These are phyloP conservation scores for Tylopilus orsonianus DNA, from an alignment of 1,284 basidiomycete species.

Conservation along the genomic window DNA sequence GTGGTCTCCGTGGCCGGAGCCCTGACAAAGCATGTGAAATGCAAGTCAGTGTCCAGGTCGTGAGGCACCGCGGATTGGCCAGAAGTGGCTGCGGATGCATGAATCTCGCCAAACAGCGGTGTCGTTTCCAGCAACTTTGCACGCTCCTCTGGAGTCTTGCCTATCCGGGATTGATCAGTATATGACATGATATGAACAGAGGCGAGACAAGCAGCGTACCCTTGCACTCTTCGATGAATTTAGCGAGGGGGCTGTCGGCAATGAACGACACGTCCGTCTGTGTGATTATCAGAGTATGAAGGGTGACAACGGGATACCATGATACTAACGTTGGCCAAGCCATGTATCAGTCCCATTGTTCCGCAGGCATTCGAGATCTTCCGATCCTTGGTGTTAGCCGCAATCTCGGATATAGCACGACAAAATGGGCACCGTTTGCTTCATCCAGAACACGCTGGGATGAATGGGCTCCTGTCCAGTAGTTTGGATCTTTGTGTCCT, in stretches of 20 bases:
- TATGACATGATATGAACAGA: background rate
- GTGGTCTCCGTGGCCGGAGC: constrained; percentile 44
- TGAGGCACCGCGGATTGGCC: constrained; percentile 65
- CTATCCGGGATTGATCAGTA: constrained; percentile 39
- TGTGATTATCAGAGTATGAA: constrained; percentile 2
- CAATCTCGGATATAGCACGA: background rate
- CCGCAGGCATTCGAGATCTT: constrained; percentile 89
- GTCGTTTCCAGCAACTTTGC: constrained; percentile 75
- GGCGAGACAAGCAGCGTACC: constrained; percentile 36
- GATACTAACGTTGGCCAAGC: constrained; percentile 65
- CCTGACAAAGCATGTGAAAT: constrained; percentile 84
- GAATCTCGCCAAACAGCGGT: constrained; percentile 73
- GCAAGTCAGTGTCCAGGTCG: constrained; percentile 68
- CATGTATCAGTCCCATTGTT: constrained; percentile 84
- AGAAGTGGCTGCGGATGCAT: constrained; percentile 62
- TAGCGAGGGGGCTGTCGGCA: constrained; percentile 56
- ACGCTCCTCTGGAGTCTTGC: constrained; percentile 67
- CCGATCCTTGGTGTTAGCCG: constrained; percentile 8
- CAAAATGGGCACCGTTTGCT: constrained; percentile 60
- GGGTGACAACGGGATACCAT: constrained; percentile 6
- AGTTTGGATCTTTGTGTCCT: constrained; percentile 51
- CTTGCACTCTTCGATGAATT: constrained; percentile 65
- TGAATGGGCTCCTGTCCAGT: constrained; percentile 56
- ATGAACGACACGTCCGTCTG: constrained; percentile 59
- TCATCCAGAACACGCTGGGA: constrained; percentile 69